Evolutionary conservation across 1,284 basidiomycete species (phyloP).

Genomic region (Ceratobasidium sp.): DNA sequence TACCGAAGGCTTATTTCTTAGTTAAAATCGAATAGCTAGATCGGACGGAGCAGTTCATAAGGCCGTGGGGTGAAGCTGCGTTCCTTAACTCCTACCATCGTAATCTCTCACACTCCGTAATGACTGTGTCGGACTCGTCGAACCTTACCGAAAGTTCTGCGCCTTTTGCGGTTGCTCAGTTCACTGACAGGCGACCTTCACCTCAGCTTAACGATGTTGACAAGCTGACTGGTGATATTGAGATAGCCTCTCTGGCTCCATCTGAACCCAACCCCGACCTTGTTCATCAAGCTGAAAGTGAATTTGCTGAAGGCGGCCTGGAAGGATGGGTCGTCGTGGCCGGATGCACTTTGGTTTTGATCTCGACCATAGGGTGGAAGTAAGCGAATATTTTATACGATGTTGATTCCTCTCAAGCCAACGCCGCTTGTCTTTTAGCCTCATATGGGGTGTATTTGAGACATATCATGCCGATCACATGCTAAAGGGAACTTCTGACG

Average conservation of each 20-base stretch:
- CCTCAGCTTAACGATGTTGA: background rate
- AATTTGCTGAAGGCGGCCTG: constrained; percentile 14
- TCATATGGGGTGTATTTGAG: constrained; percentile 50
- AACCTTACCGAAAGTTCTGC: background rate
- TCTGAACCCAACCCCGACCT: background rate
- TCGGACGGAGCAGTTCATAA: background rate
- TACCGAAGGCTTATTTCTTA: too few relatives aligned
- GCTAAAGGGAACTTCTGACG: constrained; percentile 44
- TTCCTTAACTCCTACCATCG: background rate
- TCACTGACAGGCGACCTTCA: background rate
- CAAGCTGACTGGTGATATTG: constrained; percentile 6
- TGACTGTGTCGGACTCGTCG: background rate
- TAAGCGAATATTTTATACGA: background rate
- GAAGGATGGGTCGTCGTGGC: constrained; percentile 15
- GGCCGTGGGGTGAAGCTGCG: background rate
- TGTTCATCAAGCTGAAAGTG: background rate
- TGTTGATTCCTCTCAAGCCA: background rate
- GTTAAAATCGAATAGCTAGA: too few relatives aligned
- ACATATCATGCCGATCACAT: constrained; percentile 46
- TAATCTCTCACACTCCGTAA: background rate
- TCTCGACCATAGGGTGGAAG: constrained; percentile 30
- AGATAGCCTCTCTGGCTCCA: background rate
- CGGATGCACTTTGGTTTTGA: constrained; percentile 17
- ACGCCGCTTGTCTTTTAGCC: constrained; percentile 2
- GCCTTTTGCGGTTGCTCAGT: background rate